phyloP scores from a whole-genome alignment of 2,329 filamentous ascomycete species.

The Epichloe scottii region DNA sequence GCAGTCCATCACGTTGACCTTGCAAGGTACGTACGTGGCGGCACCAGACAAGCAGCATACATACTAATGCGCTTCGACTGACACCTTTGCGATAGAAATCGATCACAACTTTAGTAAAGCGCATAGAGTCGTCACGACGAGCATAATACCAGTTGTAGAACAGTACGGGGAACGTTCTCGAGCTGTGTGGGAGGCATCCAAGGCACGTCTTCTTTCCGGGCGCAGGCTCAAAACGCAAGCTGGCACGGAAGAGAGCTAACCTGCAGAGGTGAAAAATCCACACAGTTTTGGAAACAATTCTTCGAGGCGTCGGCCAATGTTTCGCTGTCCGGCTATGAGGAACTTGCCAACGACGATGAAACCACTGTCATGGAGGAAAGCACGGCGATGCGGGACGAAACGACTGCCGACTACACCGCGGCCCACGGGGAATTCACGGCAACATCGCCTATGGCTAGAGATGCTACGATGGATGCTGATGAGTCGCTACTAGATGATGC shows the following conservation, averaged over 20 bases:
- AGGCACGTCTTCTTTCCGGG: slow-evolving; percentile 37
- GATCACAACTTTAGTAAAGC: slow-evolving; percentile 97
- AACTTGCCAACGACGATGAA: slow-evolving; percentile 58
- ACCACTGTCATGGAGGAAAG: slow-evolving; percentile 36
- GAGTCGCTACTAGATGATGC: slow-evolving; percentile 58
- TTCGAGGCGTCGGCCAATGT: slow-evolving; percentile 98
- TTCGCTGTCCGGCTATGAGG: slow-evolving; percentile 88
- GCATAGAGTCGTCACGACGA: slow-evolving; percentile 88
- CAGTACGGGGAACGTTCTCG: slow-evolving; percentile 90
- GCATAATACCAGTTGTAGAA: slow-evolving; percentile 85
- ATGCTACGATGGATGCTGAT: slow-evolving; percentile 31
- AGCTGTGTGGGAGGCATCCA: slow-evolving; percentile 92
- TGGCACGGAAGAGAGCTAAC: neutral
- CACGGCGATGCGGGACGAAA: slow-evolving; percentile 43
- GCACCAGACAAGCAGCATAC: neutral
- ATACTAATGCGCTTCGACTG: neutral
- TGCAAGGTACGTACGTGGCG: slow-evolving; percentile 61
- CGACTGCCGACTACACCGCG: slow-evolving; percentile 35
- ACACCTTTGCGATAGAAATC: slow-evolving; percentile 53
- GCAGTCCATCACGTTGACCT: slow-evolving; percentile 88
- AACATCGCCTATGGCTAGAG: slow-evolving; percentile 17
- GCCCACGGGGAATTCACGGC: slow-evolving; percentile 26
- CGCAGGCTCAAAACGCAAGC: neutral
- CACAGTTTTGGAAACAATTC: slow-evolving; percentile 97
- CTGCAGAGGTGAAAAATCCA: neutral